A percentile compares a stretch with the other conserved stretches of the same genome.
These are phyloP conservation scores for Anthracocystis setariae DNA, from an alignment of 1,284 basidiomycete species.

Conservation along the genomic window DNA sequence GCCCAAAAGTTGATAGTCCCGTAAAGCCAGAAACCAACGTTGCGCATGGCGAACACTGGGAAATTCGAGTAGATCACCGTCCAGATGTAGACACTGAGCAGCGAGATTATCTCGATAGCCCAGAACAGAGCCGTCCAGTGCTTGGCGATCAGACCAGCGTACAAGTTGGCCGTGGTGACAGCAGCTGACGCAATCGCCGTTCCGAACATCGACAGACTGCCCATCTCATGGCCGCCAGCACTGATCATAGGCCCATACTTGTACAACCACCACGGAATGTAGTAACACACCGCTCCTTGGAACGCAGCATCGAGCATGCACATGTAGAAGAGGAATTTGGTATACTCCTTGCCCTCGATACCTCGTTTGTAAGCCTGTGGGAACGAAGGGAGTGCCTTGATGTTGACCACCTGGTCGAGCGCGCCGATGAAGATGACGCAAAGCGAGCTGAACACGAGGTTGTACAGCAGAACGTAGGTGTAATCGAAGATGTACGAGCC, in stretches of 20 bases:
- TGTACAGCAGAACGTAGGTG: slow-evolving; percentile 74
- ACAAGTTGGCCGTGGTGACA: slow-evolving; percentile 81
- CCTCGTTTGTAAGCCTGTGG: slow-evolving; percentile 93
- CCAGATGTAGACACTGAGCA: slow-evolving; percentile 59
- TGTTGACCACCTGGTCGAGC: slow-evolving; percentile 95
- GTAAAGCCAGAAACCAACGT: slow-evolving; percentile 53
- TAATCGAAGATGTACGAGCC: slow-evolving; percentile 96
- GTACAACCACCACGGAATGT: slow-evolving; percentile 84
- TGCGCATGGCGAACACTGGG: slow-evolving; percentile 43
- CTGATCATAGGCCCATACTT: slow-evolving; percentile 70
- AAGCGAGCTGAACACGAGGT: slow-evolving; percentile 90
- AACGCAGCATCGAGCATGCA: slow-evolving; percentile 95
- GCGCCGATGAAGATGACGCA: slow-evolving; percentile 93
- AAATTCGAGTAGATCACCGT: slow-evolving; percentile 58
- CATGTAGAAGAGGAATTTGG: slow-evolving; percentile 87
- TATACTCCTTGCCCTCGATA: slow-evolving; percentile 91
- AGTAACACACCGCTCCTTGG: slow-evolving; percentile 89
- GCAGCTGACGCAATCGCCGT: slow-evolving; percentile 88
- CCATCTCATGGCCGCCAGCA: slow-evolving; percentile 68
- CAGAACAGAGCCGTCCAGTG: slow-evolving; percentile 59
- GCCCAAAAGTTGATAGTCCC: slow-evolving; percentile 60
- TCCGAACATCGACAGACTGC: slow-evolving; percentile 82
- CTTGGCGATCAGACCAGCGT: slow-evolving; percentile 53
- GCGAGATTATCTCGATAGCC: slow-evolving; percentile 54
- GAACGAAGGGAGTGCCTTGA: slow-evolving; percentile 86